Conservation (phyloP, 257 asterid species). For the Knoxia roxburghii region DNA sequence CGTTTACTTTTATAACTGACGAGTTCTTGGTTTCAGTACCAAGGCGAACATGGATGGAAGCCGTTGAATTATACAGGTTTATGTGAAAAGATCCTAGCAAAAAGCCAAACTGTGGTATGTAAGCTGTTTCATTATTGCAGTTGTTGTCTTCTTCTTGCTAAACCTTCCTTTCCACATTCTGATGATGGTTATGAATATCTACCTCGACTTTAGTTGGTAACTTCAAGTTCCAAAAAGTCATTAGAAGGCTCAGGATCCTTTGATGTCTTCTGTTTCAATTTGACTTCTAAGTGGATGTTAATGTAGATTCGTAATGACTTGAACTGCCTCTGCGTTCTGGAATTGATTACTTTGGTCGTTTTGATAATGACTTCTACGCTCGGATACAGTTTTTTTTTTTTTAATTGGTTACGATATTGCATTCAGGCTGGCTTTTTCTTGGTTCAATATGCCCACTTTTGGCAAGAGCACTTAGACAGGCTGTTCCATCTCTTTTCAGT, state of each 20-base stretch:
- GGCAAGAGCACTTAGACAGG: constrained; percentile 88
- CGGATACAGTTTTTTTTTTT: constrained; percentile 1
- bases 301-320: neutral
- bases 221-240: neutral
- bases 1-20: constrained; percentile 7
- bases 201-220: neutral
- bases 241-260: neutral
- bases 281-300: neutral
- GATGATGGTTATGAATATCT: neutral
- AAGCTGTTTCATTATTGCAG: constrained; percentile 10
- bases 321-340: neutral
- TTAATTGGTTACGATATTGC: constrained; percentile 19
- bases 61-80: constrained; percentile 74
- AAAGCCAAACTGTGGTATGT: constrained; percentile 95
- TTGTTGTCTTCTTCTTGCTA: neutral
- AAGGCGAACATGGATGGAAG: constrained; percentile 95
- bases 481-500: constrained; percentile 52
- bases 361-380: neutral
- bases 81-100: constrained; percentile 79
- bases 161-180: neutral
- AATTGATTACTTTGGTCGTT: neutral
- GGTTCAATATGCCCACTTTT: constrained; percentile 68
- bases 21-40: constrained; percentile 53
- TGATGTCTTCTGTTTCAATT: neutral
- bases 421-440: constrained; percentile 86